These are phyloP conservation scores for Elymus sibiricus DNA, from an alignment of 176 grass and related monocot species.

Conservation along the genomic window DNA sequence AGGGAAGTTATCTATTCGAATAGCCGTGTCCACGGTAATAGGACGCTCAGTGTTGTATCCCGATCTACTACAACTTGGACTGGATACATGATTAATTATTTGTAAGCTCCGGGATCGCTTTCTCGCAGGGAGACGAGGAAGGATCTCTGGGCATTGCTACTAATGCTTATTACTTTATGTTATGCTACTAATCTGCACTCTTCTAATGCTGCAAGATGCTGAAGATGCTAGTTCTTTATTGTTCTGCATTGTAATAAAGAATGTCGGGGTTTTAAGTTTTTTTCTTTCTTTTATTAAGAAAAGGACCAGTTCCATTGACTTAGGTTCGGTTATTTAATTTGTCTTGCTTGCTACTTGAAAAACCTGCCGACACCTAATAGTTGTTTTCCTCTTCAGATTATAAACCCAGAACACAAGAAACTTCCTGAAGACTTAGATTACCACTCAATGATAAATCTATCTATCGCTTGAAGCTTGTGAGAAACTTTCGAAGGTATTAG, in stretches of 20 bases:
- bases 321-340: slow-evolving; percentile 7
- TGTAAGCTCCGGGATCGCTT: no score
- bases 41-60: no score
- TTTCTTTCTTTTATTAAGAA: not conserved
- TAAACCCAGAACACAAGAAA: slow-evolving; percentile 88
- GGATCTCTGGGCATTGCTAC: no score
- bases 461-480: slow-evolving; percentile 69
- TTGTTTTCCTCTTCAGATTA: slow-evolving; percentile 47
- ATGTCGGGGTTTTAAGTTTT: not conserved
- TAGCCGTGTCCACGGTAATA: no score
- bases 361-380: not conserved
- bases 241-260: not conserved
- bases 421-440: slow-evolving; percentile 94
- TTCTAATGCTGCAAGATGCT: no score
- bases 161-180: no score
- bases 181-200: no score
- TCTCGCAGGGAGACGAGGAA: no score
- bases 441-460: slow-evolving; percentile 79
- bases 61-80: no score
- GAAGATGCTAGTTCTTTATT: no score
- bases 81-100: no score
- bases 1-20: no score
- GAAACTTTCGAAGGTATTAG: slow-evolving; percentile 85
- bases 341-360: slow-evolving; percentile 12
- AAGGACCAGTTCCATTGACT: not conserved